Evolutionary conservation across 768 basidiomycete genomes (phyloP), one percentile per base, ranked within the genome.

Genomic region (Pleurotus eryngii): DNA sequence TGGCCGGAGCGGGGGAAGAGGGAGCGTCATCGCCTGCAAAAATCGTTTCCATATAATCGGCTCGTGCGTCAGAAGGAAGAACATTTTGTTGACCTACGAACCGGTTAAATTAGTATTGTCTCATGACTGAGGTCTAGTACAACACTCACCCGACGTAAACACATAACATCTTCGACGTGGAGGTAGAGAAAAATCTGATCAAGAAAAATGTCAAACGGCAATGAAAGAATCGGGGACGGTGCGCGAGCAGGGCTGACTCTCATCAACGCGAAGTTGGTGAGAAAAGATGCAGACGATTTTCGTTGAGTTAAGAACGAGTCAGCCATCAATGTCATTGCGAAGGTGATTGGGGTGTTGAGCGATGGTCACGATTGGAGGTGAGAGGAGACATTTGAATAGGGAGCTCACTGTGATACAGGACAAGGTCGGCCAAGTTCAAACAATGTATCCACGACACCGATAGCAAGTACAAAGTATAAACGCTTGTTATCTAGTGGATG

Each of bases 41-140:
- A 86, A 81, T 15, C 80, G 80, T 66, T 84, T 86, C 88, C 88
- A 89, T 40, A 89, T 82, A 46, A 81, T 70, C 15, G 86, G 80
- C 60, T 88, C 81, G 57, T 88, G 84, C 0, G 86, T 87, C 57
- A 89, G 74, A 27, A 83, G 67, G 63, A 81, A 87, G 62, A 84
- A 83, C 3, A 77, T 65, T 61, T 77, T 84, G 72, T 77, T 82
- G 27, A 83, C 81, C 88, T 87, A 26, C 24, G 24, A 26, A 26
- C 24, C 24, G 24, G 24, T 5, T 5, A 5, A 26, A 26, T 26
- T 26, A 26, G 24, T 26, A 26, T 26, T 26, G 24, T 26, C 24
- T 26, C 24, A 26, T 26, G 24, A 35, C 3, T 4, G 30, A 35
- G 30, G 30, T 9, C 8, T 35, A 3, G 7, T 9, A 35, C 11